These are phyloP conservation scores for Cladorrhinum samala DNA, from an alignment of 495 filamentous ascomycete genomes.

Conservation along the genomic window DNA sequence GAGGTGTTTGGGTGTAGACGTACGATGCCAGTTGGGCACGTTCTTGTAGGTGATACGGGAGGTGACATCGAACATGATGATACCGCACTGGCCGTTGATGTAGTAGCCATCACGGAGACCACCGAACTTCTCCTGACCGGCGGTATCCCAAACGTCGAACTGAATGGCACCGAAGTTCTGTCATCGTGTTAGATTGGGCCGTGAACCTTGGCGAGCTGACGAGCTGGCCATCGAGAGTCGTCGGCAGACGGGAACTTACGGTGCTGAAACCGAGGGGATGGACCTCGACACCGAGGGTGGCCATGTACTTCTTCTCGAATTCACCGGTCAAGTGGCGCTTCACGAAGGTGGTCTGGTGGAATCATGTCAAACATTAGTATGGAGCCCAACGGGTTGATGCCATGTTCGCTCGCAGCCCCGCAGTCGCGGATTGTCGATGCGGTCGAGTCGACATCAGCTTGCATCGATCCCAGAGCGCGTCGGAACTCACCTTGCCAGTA, in stretches of 20 bases:
- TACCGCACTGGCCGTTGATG: slow-evolving; percentile 99
- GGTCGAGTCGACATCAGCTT: slow-evolving; percentile 10
- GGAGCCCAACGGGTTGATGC: slow-evolving; percentile 1
- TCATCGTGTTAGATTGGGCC: slow-evolving; percentile 22
- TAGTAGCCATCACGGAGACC: slow-evolving; percentile 99
- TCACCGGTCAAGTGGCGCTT: slow-evolving; percentile 99
- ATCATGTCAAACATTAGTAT: slow-evolving; percentile 20
- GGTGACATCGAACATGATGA: slow-evolving; percentile 99
- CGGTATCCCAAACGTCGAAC: slow-evolving; percentile 99
- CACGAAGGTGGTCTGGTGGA: slow-evolving; percentile 90
- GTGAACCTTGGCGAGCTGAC: slow-evolving; percentile 4
- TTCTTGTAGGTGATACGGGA: slow-evolving; percentile 99
- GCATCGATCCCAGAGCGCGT: not conserved
- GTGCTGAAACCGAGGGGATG: slow-evolving; percentile 92
- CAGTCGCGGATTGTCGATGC: slow-evolving; percentile 11
- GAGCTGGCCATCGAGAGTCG: slow-evolving; percentile 12
- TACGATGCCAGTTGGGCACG: slow-evolving; percentile 99
- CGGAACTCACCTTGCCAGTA: slow-evolving; percentile 85
- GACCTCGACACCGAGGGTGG: slow-evolving; percentile 98
- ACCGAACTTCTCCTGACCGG: slow-evolving; percentile 99
- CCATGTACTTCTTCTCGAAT: slow-evolving; percentile 99
- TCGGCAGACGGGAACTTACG: slow-evolving; percentile 49
- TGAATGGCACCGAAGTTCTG: slow-evolving; percentile 94
- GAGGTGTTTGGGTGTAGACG: slow-evolving; percentile 33
- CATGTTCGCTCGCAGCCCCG: slow-evolving; percentile 19